Percentiles rank a stretch among this genome's conserved stretches.
These are phyloP conservation scores for Sporothrix brasiliensis DNA, from an alignment of 2,329 filamentous ascomycete genomes.

Conservation along the genomic window DNA sequence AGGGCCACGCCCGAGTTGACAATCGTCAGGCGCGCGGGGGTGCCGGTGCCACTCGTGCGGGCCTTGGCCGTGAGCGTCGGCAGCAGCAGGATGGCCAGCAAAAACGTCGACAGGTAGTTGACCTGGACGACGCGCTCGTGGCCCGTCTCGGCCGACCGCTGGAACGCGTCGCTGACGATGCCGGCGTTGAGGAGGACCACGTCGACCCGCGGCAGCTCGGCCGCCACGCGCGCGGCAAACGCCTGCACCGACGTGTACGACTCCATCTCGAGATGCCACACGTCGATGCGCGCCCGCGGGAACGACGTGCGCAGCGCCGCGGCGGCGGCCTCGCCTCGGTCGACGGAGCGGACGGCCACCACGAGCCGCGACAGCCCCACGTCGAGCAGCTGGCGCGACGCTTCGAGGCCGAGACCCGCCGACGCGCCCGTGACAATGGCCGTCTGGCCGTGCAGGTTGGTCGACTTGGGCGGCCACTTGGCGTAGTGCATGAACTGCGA, in stretches of 20 bases:
- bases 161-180: background rate
- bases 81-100: constrained; percentile 41
- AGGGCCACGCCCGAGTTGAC: constrained; percentile 40
- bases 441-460: constrained; percentile 36
- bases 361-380: constrained; percentile 45
- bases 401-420: constrained; percentile 37
- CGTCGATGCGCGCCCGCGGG: constrained; percentile 37
- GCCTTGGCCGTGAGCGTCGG: constrained; percentile 36
- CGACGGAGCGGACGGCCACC: constrained; percentile 44
- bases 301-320: background rate
- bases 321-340: constrained; percentile 30
- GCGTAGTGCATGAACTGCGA: constrained; percentile 16
- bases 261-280: constrained; percentile 48
- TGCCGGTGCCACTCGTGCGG: constrained; percentile 30
- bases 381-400: constrained; percentile 38
- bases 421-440: constrained; percentile 38
- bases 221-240: constrained; percentile 37
- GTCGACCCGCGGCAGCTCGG: constrained; percentile 23
- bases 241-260: constrained; percentile 43
- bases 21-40: constrained; percentile 36
- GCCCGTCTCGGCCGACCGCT: constrained; percentile 34
- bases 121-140: constrained; percentile 43
- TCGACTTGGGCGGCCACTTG: constrained; percentile 16
- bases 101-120: constrained; percentile 43
- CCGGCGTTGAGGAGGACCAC: constrained; percentile 29